Evolutionary conservation across 257 asterid species (phyloP), one percentile per base, ranked within the genome.

Genomic region (Ajuga chamaepitys): DNA sequence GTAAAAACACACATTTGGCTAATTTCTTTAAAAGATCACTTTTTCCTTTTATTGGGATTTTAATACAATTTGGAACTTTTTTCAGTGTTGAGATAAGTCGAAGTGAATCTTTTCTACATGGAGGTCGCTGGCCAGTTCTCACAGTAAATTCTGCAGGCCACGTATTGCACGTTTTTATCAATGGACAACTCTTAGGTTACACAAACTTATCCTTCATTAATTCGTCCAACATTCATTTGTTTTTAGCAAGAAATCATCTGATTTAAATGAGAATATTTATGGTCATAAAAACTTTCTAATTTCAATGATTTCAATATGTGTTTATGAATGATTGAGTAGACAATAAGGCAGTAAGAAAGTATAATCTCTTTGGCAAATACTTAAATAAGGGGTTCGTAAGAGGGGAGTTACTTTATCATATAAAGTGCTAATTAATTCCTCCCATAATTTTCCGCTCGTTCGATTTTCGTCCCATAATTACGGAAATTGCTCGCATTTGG

Each of bases 91-190:
- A 72, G 73, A 86, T 93, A 59, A 82, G 87, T 58, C 78, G 94
- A 14, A 38, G 73, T 11, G 97, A 87, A 74, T 85, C 95, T 30
- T 92, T 85, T 73, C 80, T 92, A 42, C 91, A 17, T 24, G 83
- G 80, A 66, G 86, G 91, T 11, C 68, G 24, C 51, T 28, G 67
- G 55, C 96, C 90, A 4, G 74, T 70, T 72, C 88, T 93, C 41
- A 59, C 85, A 0, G 95, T 89, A 52, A 58, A 76, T 21, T 87
- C 99, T 63, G 91, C 88, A 4, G 99, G 97, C 56, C 95, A 87
- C 67, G 91, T 73, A 48, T 70, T 93, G 83, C 95, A 93, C 54
- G 96, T 89, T 67, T 93, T 82, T 32, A 44, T 89, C 57, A 93
- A 93, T 25, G 97, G 97, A 34, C 75, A 60, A 24, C 50, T 75